phyloP scores from a whole-genome alignment of 192 early-diverging fungal species.

The Podila horticola region DNA sequence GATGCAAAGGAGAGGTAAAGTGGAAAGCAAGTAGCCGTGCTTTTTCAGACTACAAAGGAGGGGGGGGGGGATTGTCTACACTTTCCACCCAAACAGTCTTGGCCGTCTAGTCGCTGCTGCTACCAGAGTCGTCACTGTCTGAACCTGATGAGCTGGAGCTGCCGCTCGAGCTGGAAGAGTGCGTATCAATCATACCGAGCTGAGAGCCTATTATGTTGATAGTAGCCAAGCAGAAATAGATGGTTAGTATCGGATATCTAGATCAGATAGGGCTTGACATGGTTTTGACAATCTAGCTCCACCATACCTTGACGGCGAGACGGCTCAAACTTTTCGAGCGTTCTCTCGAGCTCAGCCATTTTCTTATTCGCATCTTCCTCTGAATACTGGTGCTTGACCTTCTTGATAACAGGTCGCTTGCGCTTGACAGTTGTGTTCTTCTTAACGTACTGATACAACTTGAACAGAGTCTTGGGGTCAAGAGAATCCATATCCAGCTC shows the following conservation, averaged over 20 bases:
- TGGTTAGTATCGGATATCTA: background rate
- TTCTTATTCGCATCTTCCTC: conserved; percentile 61
- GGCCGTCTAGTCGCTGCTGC: conserved; percentile 70
- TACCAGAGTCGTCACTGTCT: conserved; percentile 89
- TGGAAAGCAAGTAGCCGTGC: too few relatives aligned
- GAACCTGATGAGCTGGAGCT: conserved; percentile 70
- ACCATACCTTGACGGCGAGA: conserved; percentile 25
- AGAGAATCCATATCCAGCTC: conserved; percentile 96
- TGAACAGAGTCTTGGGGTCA: conserved; percentile 82
- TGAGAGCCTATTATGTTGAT: conserved; percentile 22
- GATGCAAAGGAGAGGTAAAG: too few relatives aligned
- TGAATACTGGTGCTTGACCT: conserved; percentile 50
- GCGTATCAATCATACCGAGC: conserved; percentile 19
- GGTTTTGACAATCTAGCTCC: conserved; percentile 6
- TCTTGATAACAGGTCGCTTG: conserved; percentile 57
- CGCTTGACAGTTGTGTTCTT: conserved; percentile 58
- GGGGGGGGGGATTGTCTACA: too few relatives aligned
- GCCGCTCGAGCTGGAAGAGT: conserved; percentile 62
- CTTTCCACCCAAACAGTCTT: too few relatives aligned
- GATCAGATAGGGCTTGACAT: conserved; percentile 43
- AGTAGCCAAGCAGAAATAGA: background rate
- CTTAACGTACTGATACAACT: conserved; percentile 87
- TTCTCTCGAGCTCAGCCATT: conserved; percentile 54
- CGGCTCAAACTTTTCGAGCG: conserved; percentile 58
- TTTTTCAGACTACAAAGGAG: too few relatives aligned